Base-by-base conservation (phyloP, 352 stramenopile genomes). In the Phytopythium aichiense region DNA sequence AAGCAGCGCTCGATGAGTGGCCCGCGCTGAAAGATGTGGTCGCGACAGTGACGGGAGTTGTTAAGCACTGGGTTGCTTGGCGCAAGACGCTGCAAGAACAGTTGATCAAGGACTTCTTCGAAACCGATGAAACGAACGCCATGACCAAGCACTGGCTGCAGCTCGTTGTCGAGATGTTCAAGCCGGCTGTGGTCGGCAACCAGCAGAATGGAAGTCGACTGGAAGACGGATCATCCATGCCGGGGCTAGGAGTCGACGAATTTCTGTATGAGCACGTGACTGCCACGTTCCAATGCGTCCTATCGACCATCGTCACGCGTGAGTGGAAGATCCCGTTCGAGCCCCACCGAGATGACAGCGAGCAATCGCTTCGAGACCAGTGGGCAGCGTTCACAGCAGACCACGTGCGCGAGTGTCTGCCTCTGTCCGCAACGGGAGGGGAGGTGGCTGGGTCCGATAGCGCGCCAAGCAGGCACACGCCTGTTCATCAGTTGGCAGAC, bases 311-410 rank as follows among this genome's bases (percentile, higher is more conserved):
- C 25, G 38, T 58, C 13, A 25, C 53, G 23, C 53, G 38, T n/a
- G 53, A 58, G 33, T 58, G 53, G 53, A 58, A 58, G 33, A 45
- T 58, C 25, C 22, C 35, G 11, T 58, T 58, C 25, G 35, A 23
- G 1, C 53, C 53, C 1, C 4, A 33, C 8, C 30, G 16, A 42
- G 53, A 46, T 16, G 3, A 37, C 4, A 4, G 42, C 7, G 28
- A 8, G 15, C 25, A 13, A 9, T 25, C 48, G 4, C 53, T 58
- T 11, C 35, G n/a, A 16, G 53, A 58, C 3, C 53, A 49, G 25
- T 58, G 53, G 53, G 15, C 53, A 33, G 11, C 22, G 25, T 58
- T 49, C 22, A 58, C 37, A 35, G 15, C 53, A 0, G 25, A 58
- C 9, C 20, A 42, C 53, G 30, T 28, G 38, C 35, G 35, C 7